Conservation (phyloP, 805 yeast species). For the Spathaspora arborariae region DNA sequence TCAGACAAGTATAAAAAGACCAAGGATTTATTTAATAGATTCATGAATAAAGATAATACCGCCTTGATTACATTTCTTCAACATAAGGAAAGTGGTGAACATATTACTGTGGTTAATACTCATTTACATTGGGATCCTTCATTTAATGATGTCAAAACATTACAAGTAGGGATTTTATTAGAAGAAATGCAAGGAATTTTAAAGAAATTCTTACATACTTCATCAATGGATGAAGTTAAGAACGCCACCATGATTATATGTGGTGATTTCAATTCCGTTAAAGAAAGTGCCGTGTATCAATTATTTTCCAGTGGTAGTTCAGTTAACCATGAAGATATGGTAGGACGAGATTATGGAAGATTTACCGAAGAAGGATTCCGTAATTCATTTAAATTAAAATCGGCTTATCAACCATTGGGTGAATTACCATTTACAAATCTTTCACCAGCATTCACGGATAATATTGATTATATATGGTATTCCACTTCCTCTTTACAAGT, state of each 20-base stretch:
- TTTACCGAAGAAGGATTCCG: constrained; percentile 86
- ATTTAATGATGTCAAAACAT: constrained; percentile 90
- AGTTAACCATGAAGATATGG: constrained; percentile 74
- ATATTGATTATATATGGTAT: constrained; percentile 95
- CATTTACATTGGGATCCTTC: constrained; percentile 99
- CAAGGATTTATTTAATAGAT: constrained; percentile 91
- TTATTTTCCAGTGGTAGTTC: constrained; percentile 78
- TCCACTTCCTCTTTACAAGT: constrained; percentile 78
- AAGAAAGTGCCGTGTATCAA: constrained; percentile 88
- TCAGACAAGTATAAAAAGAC: constrained; percentile 87
- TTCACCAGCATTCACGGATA: constrained; percentile 90
- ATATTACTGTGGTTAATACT: constrained; percentile 75
- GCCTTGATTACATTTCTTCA: constrained; percentile 76
- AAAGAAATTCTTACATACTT: constrained; percentile 44
- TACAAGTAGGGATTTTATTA: constrained; percentile 87
- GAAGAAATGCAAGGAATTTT: constrained; percentile 77
- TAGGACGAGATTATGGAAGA: constrained; percentile 85
- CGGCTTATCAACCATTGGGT: constrained; percentile 79
- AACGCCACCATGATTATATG: constrained; percentile 78
- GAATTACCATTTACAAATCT: constrained; percentile 93
- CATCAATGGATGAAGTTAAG: constrained; percentile 48
- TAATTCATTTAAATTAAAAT: constrained; percentile 76
- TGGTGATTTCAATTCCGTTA: constrained; percentile 92
- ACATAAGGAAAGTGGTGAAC: constrained; percentile 67
- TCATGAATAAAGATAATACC: constrained; percentile 92